Evolutionary conservation across 805 yeast species (phyloP).

Genomic region (Wickerhamiella bombiphila): DNA sequence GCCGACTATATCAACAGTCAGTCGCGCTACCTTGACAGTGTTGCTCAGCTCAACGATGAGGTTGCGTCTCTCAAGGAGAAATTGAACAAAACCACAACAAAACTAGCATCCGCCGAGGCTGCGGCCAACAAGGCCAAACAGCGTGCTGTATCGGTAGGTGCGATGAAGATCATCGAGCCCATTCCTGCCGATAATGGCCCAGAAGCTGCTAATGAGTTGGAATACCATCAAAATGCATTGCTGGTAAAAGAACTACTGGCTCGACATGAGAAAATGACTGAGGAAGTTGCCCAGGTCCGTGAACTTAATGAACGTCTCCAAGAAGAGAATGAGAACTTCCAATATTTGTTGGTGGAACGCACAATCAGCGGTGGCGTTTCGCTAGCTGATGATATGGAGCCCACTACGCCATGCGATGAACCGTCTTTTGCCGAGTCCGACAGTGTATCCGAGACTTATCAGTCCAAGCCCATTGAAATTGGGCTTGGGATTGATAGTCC

Average conservation of each 20-base stretch:
- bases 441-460: neutral
- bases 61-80: slow-evolving; percentile 9
- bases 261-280: slow-evolving; percentile 17
- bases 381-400: slow-evolving; percentile 1
- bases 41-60: slow-evolving; percentile 14
- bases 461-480: neutral
- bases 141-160: neutral
- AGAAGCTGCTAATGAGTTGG: slow-evolving; percentile 15
- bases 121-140: neutral
- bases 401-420: no score
- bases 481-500: no score
- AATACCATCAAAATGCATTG: slow-evolving; percentile 19
- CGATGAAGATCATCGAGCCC: neutral
- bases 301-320: slow-evolving; percentile 37
- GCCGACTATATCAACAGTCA: slow-evolving; percentile 20
- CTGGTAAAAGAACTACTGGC: slow-evolving; percentile 20
- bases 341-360: slow-evolving; percentile 22
- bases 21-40: slow-evolving; percentile 16
- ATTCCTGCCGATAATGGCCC: slow-evolving; percentile 4
- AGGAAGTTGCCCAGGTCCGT: slow-evolving; percentile 38
- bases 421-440: no score
- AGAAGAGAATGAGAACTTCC: slow-evolving; percentile 25
- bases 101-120: slow-evolving; percentile 1
- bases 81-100: slow-evolving; percentile 4
- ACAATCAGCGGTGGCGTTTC: slow-evolving; percentile 17